Conservation (phyloP, 2,329 filamentous ascomycete genomes). For the Periconia digitata region DNA sequence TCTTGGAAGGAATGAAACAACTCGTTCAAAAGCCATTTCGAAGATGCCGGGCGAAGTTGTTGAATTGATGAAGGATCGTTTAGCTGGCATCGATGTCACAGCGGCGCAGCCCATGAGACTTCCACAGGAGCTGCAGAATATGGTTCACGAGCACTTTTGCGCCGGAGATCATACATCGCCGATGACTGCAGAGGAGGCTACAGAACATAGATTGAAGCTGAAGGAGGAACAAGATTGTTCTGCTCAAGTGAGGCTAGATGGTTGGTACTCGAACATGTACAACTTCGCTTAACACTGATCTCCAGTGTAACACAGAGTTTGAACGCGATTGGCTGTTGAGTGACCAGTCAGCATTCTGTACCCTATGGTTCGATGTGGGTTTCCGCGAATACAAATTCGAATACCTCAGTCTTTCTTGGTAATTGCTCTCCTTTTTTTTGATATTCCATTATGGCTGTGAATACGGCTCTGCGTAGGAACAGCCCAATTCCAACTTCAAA, state of each 20-base stretch:
- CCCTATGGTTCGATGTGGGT: no score
- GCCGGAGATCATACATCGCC: neutral
- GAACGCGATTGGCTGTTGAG: no score
- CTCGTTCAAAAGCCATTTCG: neutral
- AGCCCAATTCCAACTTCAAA: no score
- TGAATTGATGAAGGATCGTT: neutral
- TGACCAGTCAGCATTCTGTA: no score
- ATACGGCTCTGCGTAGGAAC: no score
- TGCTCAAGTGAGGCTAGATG: neutral
- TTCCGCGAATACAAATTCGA: no score
- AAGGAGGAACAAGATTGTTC: conserved; percentile 6
- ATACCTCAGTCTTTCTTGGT: no score
- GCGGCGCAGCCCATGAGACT: neutral
- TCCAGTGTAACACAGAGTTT: no score
- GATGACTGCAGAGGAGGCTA: conserved; percentile 6
- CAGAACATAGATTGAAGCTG: conserved; percentile 6
- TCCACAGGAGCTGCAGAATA: conserved; percentile 9
- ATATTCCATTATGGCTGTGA: no score
- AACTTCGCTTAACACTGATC: neutral
- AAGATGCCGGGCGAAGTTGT: neutral
- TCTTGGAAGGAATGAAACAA: neutral
- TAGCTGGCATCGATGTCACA: neutral
- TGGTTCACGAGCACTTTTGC: conserved; percentile 1
- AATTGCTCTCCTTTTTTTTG: no score
- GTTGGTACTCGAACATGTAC: neutral